Base-by-base conservation (phyloP, 768 basidiomycete genomes). In the Hemileccinum rubropunctum region DNA sequence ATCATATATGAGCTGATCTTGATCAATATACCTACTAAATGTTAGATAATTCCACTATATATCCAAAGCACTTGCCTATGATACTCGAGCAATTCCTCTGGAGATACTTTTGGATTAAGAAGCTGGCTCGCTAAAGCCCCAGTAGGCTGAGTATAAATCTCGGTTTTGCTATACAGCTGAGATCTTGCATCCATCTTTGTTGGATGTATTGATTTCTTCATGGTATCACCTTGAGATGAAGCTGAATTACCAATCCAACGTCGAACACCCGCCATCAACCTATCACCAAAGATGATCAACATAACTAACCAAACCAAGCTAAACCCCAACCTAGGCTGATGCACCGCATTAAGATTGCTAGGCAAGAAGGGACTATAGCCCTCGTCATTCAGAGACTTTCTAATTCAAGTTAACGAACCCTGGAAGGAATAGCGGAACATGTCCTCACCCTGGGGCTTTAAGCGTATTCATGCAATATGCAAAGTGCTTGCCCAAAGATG, bases 391-490 rank as follows among this genome's bases (percentile, higher is more conserved):
- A 81, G 77, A 0, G 83, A 84, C 68, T 89, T 91, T 37, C 88
- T 91, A 56, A 20, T 28, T 11, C 14, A 35, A 14, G 6, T 48
- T 5, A 20, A 28, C 21, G 23, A n/a, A 41, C 1, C 11, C 18
- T 42, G 0, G n/a, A 43, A 18, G 1, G 1, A 11, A 44, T 12
- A 2, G 6, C 0, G 14, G 35, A 23, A 44, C 35, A 40, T n/a
- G 21, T 11, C 48, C 84, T 45, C 56, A 88, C 91, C 88, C 89
- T 27, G 88, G 88, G 2, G 91, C 74, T 63, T 89, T 91, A 42
- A 88, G 67, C 4, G 90, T 92, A 53, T 91, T 92, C 86, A 95
- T 93, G n/a, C 84, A 86, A 70, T 85, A 94, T 11, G 88, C 90
- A 69, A 94, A 94, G 62, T 93, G 91, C 62, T 91, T 89, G 15